Conservation (phyloP, 441 rosid genomes). For the Pelargonium fulgidum region DNA sequence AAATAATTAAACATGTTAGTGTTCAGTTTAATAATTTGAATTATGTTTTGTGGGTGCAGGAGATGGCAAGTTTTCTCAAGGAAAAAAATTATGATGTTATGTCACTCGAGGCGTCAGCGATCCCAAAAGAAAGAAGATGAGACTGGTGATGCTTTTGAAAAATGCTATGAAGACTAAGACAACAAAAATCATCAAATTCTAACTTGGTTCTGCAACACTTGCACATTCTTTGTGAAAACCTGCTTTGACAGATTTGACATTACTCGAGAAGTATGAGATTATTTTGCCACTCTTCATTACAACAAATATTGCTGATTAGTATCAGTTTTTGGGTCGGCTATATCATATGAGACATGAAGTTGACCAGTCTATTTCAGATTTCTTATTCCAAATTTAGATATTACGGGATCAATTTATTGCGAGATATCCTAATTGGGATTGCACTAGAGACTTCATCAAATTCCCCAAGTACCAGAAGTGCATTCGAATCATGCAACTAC, state of each 20-base stretch:
- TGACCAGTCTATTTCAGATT: background rate
- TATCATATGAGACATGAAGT: background rate
- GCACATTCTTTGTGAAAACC: background rate
- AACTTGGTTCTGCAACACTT: background rate
- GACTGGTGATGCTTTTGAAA: background rate
- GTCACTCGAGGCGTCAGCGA: background rate
- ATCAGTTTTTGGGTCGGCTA: background rate
- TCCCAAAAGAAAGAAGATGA: background rate
- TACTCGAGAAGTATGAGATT: background rate
- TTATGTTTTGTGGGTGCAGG: background rate
- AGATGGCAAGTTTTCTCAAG: background rate
- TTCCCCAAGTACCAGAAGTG: background rate
- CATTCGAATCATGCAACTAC: background rate
- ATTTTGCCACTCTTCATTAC: background rate
- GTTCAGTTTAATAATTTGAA: background rate
- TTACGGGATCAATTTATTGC: too few relatives aligned
- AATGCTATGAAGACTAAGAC: background rate
- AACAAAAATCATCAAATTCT: constrained; percentile 1
- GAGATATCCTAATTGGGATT: too few relatives aligned
- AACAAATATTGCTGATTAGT: background rate
- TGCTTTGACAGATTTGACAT: background rate
- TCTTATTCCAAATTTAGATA: too few relatives aligned
- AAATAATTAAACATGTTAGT: too few relatives aligned
- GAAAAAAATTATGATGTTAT: background rate
- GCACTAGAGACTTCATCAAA: too few relatives aligned